Evolutionary conservation across 495 filamentous ascomycete genomes (phyloP).

Genomic region (Tuber brumale): DNA sequence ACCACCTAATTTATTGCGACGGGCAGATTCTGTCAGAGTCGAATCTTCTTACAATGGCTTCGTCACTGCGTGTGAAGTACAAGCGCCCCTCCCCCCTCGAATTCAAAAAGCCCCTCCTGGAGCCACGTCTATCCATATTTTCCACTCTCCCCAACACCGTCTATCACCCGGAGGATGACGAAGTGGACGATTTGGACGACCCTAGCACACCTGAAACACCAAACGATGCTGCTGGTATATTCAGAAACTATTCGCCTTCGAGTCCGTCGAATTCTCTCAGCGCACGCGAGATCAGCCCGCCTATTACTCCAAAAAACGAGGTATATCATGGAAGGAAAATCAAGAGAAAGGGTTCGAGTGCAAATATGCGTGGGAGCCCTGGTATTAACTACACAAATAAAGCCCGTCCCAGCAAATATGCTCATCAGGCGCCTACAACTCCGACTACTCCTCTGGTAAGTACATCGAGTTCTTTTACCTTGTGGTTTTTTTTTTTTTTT

Average conservation of each 20-base stretch:
- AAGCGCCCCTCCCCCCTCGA: constrained; percentile 17
- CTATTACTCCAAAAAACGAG: constrained; percentile 9
- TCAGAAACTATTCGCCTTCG: constrained; percentile 4
- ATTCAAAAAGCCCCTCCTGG: constrained; percentile 18
- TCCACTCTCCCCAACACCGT: constrained; percentile 26
- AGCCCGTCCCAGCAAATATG: not conserved
- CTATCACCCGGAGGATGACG: constrained; percentile 31
- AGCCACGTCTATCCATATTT: constrained; percentile 14
- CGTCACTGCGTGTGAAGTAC: constrained; percentile 9
- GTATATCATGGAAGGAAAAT: constrained; percentile 4
- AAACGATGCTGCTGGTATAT: constrained; percentile 3
- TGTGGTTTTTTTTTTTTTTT: not conserved
- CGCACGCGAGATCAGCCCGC: constrained; percentile 7
- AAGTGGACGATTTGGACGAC: constrained; percentile 15
- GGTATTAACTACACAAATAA: constrained; percentile 4
- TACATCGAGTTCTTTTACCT: not conserved
- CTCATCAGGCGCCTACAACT: constrained; percentile 3
- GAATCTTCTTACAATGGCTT: constrained; percentile 1
- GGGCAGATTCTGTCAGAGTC: not conserved
- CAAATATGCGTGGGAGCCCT: constrained; percentile 6
- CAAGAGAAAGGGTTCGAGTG: constrained; percentile 1
- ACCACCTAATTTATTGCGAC: not conserved
- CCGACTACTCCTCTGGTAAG: constrained; percentile 3
- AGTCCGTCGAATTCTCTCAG: constrained; percentile 1
- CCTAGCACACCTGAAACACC: constrained; percentile 5